Base-by-base conservation (phyloP, 2,329 filamentous ascomycete genomes). In the Aspergillus oerlinghausenensis region DNA sequence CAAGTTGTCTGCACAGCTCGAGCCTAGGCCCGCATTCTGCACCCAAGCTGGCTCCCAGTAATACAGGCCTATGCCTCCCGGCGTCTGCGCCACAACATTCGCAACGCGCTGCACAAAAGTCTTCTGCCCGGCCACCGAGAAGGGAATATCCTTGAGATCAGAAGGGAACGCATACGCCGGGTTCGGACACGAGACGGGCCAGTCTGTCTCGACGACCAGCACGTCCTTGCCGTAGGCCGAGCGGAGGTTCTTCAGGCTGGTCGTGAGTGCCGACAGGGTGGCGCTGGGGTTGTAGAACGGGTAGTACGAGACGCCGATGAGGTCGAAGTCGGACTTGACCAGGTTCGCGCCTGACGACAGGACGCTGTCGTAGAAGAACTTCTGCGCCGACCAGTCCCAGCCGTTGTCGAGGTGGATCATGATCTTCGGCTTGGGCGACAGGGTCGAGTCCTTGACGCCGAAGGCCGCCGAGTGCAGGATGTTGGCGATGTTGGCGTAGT, bases 21-120 rank as follows among this genome's bases (percentile, higher is more conserved):
- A 88, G 1, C 87, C 87, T 52, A 89, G 70, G 0, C 72, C 80
- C 10, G 82, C 80, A 70, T 89, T 90, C 45, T 84, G 77, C 60
- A 89, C 77, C 86, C 86, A 90, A 0, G 83, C 84, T 0, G 87
- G 87, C 69, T 91, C 88, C 88, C 88, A 90, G 63, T 90, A 90
- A 60, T 87, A 89, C 7, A 90, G 48, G 0, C 87, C 88, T 28
- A 76, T 71, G 0, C 85, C 85, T 1, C 80, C 79, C 1, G 71
- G 76, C 0, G 84, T 80, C 1, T 73, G 78, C 1, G 76, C 74
- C 0, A 89, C 80, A 1, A 84, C 75, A 1, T 74, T 74, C 0
- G 85, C 85, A 19, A 90, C 78, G 56, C 81, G 73, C 70, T 83
- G 76, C 53, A 90, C 71, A 71, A 85, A 90, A 1, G 77, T 78